Conservation (phyloP, 1,284 basidiomycete genomes). For the Ustilago esculenta region DNA sequence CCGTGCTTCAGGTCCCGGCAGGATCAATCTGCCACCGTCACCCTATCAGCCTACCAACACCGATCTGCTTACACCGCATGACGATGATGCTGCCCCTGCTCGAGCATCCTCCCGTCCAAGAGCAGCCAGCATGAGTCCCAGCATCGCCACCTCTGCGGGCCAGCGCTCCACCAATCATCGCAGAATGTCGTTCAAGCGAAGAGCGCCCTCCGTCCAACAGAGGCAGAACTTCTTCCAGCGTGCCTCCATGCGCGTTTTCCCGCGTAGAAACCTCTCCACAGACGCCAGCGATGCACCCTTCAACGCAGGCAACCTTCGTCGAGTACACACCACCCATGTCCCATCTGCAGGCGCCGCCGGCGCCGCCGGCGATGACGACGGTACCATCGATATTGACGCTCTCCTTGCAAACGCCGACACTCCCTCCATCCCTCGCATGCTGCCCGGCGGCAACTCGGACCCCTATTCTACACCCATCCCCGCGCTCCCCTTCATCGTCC, state of each 20-base stretch:
- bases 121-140: constrained; percentile 27
- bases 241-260: constrained; percentile 51
- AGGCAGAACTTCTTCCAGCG: constrained; percentile 44
- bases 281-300: constrained; percentile 31
- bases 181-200: constrained; percentile 47
- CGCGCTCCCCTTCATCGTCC: constrained; percentile 61
- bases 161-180: constrained; percentile 10
- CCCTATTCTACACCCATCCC: constrained; percentile 60
- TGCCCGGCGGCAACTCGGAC: constrained; percentile 30
- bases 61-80: constrained; percentile 19
- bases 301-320: constrained; percentile 15
- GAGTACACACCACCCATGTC: constrained; percentile 34
- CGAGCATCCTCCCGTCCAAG: constrained; percentile 2
- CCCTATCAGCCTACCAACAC: constrained; percentile 13
- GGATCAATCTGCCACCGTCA: constrained; percentile 37
- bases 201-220: constrained; percentile 28
- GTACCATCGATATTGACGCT: constrained; percentile 33
- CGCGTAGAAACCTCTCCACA: constrained; percentile 19
- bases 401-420: constrained; percentile 32
- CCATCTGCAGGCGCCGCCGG: constrained; percentile 1
- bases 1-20: constrained; percentile 36
- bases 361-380: constrained; percentile 14
- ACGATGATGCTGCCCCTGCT: constrained; percentile 8
- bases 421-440: constrained; percentile 40
- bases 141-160: constrained; percentile 16